Percentiles rank a stretch among this genome's conserved stretches.
These are phyloP conservation scores for Climacium dendroides DNA, from an alignment of 225 moss, liverwort and hornwort genomes.

Conservation along the genomic window DNA sequence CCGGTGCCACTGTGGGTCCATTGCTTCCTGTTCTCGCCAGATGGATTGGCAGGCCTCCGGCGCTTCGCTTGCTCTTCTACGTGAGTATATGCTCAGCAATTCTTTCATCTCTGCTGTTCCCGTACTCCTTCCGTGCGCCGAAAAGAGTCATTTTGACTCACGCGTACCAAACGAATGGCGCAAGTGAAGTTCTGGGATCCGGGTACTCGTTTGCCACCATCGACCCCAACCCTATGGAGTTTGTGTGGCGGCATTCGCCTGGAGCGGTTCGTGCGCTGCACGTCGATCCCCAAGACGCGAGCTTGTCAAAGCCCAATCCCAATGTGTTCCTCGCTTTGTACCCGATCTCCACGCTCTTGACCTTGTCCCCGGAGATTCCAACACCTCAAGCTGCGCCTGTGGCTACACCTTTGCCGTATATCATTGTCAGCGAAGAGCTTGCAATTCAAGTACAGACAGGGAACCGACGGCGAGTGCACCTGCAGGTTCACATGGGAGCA, in stretches of 20 bases:
- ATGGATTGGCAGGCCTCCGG: conserved; percentile 70
- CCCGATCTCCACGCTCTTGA: conserved; percentile 73
- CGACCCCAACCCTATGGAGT: conserved; percentile 80
- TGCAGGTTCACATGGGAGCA: conserved; percentile 74
- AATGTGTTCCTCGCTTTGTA: conserved; percentile 67
- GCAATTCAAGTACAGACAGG: not conserved
- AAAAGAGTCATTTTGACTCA: conserved; percentile 82
- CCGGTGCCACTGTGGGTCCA: conserved; percentile 50
- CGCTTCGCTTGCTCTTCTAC: conserved; percentile 75
- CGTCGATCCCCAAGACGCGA: conserved; percentile 31
- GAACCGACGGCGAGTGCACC: conserved; percentile 38
- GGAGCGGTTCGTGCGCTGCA: conserved; percentile 33
- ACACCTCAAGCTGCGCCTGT: conserved; percentile 7
- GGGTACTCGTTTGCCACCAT: conserved; percentile 77
- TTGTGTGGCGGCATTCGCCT: conserved; percentile 80
- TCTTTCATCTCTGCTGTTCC: conserved; percentile 74
- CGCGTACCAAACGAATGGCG: conserved; percentile 55
- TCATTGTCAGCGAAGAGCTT: conserved; percentile 22
- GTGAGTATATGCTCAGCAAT: conserved; percentile 69
- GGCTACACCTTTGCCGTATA: conserved; percentile 37
- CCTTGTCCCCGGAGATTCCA: conserved; percentile 56
- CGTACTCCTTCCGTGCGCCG: conserved; percentile 58
- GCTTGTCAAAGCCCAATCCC: conserved; percentile 38
- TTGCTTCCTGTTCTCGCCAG: conserved; percentile 55
- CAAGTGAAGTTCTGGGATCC: conserved; percentile 37